Evolutionary conservation across 2,329 filamentous ascomycete genomes (phyloP), one percentile per base, ranked within the genome.

Genomic region (Penicillium polonicum): DNA sequence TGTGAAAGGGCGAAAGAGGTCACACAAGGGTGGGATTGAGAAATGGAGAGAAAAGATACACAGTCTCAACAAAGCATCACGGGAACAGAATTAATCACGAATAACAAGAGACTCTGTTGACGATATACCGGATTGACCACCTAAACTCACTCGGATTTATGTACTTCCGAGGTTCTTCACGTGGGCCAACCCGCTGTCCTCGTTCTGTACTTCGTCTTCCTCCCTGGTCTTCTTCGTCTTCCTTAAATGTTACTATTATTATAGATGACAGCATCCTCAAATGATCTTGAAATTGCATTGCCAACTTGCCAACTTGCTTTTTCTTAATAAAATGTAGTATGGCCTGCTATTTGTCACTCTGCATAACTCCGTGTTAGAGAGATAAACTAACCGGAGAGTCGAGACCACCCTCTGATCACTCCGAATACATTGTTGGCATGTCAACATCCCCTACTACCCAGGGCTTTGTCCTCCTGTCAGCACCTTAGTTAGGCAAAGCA

Each of bases 51-150:
- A 55, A 52, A 52, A 52, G 55, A 41, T 58, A 48, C 41, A 52
- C 44, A 55, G 29, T 48, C 33, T 56, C 53, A 42, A 44, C 31
- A 19, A 44, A 43, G 21, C 53, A 50, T 55, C 23, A 56, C 46
- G 29, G 19, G 29, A 39, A 29, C 27, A 33, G 17, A 46, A 31
- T 41, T 25, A 36, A 42, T 35, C 25, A 27, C 8, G 23, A 52
- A n/a, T 23, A 43, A 38, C 48, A 25, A 43, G 31, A 58, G 58
- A 60, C 63, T 55, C 57, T 63, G 60, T 66, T 65, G 65, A 67
- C 43, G 64, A 59, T 67, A 62, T 68, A 60, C 62, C 55, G 64
- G 67, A 73, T 59, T 70, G 72, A 72, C 68, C 71, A 74, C 72
- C 70, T 72, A 65, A 68, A 57, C 68, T 58, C 52, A 60, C 58